Conservation (phyloP, 257 asterid genomes). For the Knoxia roxburghii region DNA sequence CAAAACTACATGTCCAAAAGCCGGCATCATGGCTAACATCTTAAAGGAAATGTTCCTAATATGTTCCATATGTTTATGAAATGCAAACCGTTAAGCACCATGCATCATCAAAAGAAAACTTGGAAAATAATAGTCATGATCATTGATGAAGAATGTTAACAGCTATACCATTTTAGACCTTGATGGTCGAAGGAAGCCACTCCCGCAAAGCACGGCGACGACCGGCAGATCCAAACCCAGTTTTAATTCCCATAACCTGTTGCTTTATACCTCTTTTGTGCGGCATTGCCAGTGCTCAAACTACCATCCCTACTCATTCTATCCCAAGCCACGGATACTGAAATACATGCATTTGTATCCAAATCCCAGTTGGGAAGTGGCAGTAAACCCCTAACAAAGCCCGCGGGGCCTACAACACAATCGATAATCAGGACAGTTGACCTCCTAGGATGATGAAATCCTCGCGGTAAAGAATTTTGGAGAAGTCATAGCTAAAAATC, state of each 20-base stretch:
- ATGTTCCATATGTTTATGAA: background rate
- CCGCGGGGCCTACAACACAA: constrained; percentile 46
- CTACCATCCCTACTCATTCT: constrained; percentile 26
- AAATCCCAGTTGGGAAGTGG: constrained; percentile 37
- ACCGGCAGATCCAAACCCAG: constrained; percentile 81
- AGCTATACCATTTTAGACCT: constrained; percentile 61
- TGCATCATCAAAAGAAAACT: background rate
- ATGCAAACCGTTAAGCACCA: too few species aligned
- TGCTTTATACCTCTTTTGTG: constrained; percentile 62
- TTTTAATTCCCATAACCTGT: constrained; percentile 95
- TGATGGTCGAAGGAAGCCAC: constrained; percentile 93
- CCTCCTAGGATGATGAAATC: constrained; percentile 37
- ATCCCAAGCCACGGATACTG: constrained; percentile 86
- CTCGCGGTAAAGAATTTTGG: constrained; percentile 74
- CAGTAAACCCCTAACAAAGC: constrained; percentile 50
- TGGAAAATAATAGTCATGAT: background rate
- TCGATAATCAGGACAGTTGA: constrained; percentile 38
- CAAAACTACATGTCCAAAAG: background rate
- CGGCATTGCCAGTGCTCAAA: constrained; percentile 21
- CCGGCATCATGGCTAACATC: background rate
- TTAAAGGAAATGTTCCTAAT: too few species aligned
- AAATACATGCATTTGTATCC: constrained; percentile 38
- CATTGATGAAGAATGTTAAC: background rate
- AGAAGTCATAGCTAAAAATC: constrained; percentile 52
- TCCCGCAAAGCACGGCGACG: constrained; percentile 72